These are phyloP conservation scores for Knoxdaviesia proteae DNA, from an alignment of 2,329 filamentous ascomycete genomes.

Conservation along the genomic window DNA sequence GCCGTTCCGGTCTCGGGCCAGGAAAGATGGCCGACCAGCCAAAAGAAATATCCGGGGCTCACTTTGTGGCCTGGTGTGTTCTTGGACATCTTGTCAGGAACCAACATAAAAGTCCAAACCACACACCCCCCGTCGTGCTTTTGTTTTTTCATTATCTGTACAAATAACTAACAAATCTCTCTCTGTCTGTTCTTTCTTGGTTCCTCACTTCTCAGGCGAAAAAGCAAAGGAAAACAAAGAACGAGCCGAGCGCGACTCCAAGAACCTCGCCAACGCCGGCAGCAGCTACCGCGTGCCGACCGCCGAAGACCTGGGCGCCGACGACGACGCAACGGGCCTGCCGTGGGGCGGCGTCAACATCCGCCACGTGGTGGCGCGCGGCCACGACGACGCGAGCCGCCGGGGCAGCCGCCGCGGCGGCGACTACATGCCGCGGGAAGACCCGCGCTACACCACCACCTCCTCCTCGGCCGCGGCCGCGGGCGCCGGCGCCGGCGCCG, in stretches of 20 bases:
- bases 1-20: neutral
- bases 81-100: neutral
- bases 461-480: slow-evolving; percentile 7
- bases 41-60: no score
- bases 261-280: slow-evolving; percentile 42
- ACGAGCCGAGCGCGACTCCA: slow-evolving; percentile 37
- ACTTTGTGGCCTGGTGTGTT: no score
- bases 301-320: slow-evolving; percentile 29
- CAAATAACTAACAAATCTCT: neutral
- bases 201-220: slow-evolving; percentile 28
- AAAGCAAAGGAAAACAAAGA: slow-evolving; percentile 50
- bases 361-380: slow-evolving; percentile 27
- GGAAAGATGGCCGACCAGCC: neutral
- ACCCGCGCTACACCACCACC: slow-evolving; percentile 10
- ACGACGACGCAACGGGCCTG: slow-evolving; percentile 37
- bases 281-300: slow-evolving; percentile 42
- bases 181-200: neutral
- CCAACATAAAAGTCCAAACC: no score
- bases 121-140: no score
- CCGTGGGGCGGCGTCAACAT: slow-evolving; percentile 54
- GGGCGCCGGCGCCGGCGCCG: neutral
- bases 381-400: slow-evolving; percentile 26
- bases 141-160: neutral
- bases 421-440: slow-evolving; percentile 14
- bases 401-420: slow-evolving; percentile 18